Evolutionary conservation across 2,329 filamentous ascomycete genomes (phyloP).

Genomic region (Xylariaceae sp.): DNA sequence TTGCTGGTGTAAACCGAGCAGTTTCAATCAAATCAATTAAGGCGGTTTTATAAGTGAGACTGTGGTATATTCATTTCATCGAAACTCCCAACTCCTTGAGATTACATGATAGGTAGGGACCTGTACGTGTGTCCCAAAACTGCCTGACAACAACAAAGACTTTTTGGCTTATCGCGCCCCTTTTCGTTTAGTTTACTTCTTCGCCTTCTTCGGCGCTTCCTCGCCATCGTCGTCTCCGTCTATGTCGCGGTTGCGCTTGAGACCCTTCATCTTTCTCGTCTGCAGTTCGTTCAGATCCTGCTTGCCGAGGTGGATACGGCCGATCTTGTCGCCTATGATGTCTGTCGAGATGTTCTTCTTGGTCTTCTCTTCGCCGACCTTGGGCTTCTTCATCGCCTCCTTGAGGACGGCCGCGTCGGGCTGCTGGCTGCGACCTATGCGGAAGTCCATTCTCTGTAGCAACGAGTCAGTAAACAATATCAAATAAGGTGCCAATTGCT

Average conservation of each 20-base stretch:
- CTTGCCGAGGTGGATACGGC: constrained; percentile 82
- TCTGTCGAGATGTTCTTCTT: constrained; percentile 98
- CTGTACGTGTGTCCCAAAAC: background rate
- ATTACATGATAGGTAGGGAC: background rate
- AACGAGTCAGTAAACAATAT: constrained; percentile 7
- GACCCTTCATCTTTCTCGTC: constrained; percentile 98
- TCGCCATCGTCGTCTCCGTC: constrained; percentile 50
- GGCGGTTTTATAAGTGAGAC: background rate
- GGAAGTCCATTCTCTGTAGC: constrained; percentile 46
- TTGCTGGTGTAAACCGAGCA: no score
- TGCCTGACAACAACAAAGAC: background rate
- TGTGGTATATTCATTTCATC: background rate
- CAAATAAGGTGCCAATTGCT: background rate
- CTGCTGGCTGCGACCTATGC: constrained; percentile 73
- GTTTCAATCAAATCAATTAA: no score
- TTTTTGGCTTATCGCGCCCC: no score
- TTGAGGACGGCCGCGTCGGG: constrained; percentile 76
- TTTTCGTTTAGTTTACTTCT: constrained; percentile 26
- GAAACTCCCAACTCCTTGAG: constrained; percentile 22
- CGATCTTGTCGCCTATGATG: constrained; percentile 91
- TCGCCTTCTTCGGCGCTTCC: constrained; percentile 37
- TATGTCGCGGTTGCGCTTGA: constrained; percentile 74
- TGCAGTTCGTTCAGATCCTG: constrained; percentile 85
- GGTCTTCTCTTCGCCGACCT: constrained; percentile 65
- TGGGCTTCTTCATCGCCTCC: constrained; percentile 83